Evolutionary conservation across 345 rosid species (phyloP), one percentile per base, ranked within the genome.

Genomic region (Rhizophora mangle): DNA sequence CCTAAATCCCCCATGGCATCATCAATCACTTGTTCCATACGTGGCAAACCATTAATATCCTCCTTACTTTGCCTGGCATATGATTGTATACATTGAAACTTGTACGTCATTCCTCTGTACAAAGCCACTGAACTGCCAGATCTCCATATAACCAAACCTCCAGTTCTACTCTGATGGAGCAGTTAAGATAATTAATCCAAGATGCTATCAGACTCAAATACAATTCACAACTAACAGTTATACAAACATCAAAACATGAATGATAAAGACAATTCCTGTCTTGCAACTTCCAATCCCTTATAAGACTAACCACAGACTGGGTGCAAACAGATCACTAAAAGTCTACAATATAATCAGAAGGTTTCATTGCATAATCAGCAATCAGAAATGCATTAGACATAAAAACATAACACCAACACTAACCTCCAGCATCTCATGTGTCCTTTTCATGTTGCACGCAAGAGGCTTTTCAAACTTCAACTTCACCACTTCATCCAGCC

Each of bases 141-240:
- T 82, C 98, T 91, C 97, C 92, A 91, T 76, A 91, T 89, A 65
- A 94, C 85, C 79, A 94, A 77, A 43, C 98, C 98, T 54, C 97
- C 93, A 0, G 97, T 88, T 84, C 83, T 91, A 71, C 74, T 81
- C 98, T 93, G 92, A 73, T 52, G 63, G 26, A 74, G 60, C 58
- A 71, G 34, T 46, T 57, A 69, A 68, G 59, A 57, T 61, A 78
- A 69, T 65, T 62, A 54, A 74, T 67, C 67, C 67, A 62, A 73
- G 57, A 71, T 63, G 69, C 49, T 27, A 68, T 51, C 29, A 56
- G 64, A 52, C 29, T 47, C 59, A 60, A 62, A 68, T 56, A 26
- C 64, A 51, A 43, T 29, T 65, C 63, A 65, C 69, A 37, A 52
- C 27, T 30, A 10, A 22, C 21, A 4, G 52, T 24, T 46, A 27